A percentile compares a stretch with the other conserved stretches of the same genome.
phyloP scores from a whole-genome alignment of 768 basidiomycete genomes.

The Naganishia antarctica region DNA sequence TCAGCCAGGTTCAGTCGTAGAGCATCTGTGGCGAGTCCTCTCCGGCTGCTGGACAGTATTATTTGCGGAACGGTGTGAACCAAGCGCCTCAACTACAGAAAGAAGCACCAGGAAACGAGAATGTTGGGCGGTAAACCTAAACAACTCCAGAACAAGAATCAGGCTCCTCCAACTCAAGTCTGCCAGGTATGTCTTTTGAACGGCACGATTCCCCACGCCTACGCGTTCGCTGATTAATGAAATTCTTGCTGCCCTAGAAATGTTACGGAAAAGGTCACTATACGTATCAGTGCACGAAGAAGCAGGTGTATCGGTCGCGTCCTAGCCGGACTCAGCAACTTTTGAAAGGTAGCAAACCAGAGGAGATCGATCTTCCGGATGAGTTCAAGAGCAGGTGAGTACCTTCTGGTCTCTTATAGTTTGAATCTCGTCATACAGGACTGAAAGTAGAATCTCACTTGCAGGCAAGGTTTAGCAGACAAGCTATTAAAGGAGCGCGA shows the following conservation, averaged over 20 bases:
- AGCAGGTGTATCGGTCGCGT: conserved; percentile 76
- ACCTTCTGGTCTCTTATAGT: too few species aligned
- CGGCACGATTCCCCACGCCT: background rate
- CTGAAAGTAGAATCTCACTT: background rate
- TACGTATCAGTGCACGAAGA: conserved; percentile 80
- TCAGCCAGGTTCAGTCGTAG: too few species aligned
- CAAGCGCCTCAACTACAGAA: background rate
- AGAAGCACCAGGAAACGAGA: background rate
- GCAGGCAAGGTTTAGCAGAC: conserved; percentile 25
- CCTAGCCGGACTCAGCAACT: conserved; percentile 82
- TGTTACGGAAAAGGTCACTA: conserved; percentile 65
- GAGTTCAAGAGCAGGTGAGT: conserved; percentile 66
- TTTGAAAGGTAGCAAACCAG: conserved; percentile 67
- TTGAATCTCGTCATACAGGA: background rate
- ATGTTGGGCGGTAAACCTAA: conserved; percentile 26
- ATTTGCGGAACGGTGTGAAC: too few species aligned
- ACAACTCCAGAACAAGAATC: conserved; percentile 19
- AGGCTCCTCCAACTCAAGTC: conserved; percentile 14
- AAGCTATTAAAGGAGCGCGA: conserved; percentile 27
- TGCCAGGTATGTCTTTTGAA: conserved; percentile 28
- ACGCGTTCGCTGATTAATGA: background rate
- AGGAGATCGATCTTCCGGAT: conserved; percentile 77
- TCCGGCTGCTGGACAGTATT: too few species aligned
- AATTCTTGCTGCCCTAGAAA: conserved; percentile 29
- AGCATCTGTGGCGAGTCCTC: too few species aligned